phyloP scores from a whole-genome alignment of 208 protist genomes.

The Hexamita inflata region DNA sequence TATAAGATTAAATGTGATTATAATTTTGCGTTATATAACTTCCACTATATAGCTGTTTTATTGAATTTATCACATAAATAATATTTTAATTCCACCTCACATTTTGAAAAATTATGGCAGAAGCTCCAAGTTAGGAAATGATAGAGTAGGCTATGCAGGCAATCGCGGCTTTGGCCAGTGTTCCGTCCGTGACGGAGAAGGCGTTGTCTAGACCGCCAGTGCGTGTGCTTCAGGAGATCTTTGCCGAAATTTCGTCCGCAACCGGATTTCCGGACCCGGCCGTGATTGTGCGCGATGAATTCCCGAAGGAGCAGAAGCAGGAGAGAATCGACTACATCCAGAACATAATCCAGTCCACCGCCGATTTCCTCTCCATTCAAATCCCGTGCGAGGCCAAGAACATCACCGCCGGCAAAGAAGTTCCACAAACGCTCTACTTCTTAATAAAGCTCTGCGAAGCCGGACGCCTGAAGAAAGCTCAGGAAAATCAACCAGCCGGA shows the following conservation, averaged over 20 bases:
- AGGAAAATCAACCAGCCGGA: no score
- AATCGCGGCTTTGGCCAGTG: no score
- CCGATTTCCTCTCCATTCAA: not conserved
- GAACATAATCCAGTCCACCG: not conserved
- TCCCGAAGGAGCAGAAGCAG: not conserved
- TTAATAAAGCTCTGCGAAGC: not conserved
- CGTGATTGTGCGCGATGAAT: not conserved
- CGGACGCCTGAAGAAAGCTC: not conserved
- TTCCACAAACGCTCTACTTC: not conserved
- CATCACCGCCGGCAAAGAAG: not conserved
- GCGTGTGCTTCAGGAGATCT: not conserved
- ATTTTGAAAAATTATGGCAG: no score
- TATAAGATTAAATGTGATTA: no score
- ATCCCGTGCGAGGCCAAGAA: not conserved
- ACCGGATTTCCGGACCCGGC: not conserved
- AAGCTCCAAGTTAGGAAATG: no score
- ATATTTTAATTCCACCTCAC: no score
- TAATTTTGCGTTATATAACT: no score
- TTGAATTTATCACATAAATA: no score
- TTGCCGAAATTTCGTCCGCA: not conserved
- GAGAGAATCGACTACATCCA: not conserved
- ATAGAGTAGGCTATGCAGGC: no score
- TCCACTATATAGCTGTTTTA: no score
- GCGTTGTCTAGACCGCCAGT: not conserved
- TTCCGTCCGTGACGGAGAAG: not conserved